Conservation (phyloP, 1,284 basidiomycete genomes). For the Mycena citricolor region DNA sequence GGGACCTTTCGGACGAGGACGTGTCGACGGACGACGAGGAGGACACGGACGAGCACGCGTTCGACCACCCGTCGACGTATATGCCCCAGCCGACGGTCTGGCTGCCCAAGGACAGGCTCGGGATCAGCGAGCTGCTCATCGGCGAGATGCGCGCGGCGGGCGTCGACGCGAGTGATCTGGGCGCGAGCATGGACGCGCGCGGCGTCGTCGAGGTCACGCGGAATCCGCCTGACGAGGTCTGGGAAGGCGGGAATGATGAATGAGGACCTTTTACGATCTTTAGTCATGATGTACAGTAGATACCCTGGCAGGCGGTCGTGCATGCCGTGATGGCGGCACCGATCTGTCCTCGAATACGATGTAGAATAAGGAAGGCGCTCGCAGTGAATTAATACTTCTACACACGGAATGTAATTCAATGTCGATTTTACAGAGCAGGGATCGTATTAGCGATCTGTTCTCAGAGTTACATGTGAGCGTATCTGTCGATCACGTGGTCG, state of each 20-base stretch:
- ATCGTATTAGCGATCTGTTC: no score
- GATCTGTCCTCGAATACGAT: no score
- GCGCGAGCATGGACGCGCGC: constrained; percentile 49
- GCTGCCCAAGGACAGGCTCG: constrained; percentile 62
- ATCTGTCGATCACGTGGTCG: no score
- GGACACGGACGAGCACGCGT: constrained; percentile 41
- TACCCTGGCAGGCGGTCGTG: background rate
- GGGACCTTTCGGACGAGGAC: constrained; percentile 27
- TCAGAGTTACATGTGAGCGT: no score
- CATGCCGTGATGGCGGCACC: no score
- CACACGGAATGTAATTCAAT: no score
- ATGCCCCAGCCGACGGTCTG: constrained; percentile 62
- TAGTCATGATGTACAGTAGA: background rate
- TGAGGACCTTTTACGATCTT: constrained; percentile 14
- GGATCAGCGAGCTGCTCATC: constrained; percentile 53
- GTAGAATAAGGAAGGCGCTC: no score
- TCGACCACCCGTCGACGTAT: constrained; percentile 67
- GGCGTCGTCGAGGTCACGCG: constrained; percentile 54
- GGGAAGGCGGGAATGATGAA: constrained; percentile 41
- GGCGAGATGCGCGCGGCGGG: constrained; percentile 42
- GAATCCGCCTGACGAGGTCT: constrained; percentile 50
- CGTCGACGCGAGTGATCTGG: constrained; percentile 48
- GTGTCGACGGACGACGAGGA: constrained; percentile 24
- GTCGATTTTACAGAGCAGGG: no score
- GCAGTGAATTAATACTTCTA: no score